Base-by-base conservation (phyloP, 2,329 filamentous ascomycete genomes). In the Chrysosporium queenslandicum region DNA sequence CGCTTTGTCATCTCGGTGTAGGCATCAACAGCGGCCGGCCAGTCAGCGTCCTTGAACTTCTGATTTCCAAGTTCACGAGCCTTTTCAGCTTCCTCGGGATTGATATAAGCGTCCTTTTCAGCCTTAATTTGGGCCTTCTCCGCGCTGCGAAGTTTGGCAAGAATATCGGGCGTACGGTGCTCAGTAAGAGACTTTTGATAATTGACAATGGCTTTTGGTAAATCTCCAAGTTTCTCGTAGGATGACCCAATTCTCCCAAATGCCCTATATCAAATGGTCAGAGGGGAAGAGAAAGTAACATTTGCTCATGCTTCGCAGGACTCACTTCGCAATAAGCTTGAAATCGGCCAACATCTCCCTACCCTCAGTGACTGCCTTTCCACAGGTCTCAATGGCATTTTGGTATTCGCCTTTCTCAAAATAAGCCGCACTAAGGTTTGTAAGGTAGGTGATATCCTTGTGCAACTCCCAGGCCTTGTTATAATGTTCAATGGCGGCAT, bases 1-100 rank as follows among this genome's bases (percentile, higher is more conserved):
- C 92, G 89, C 79, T 96, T 96, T 71, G 86, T 86, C 90, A 97
- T 96, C 75, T 98, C 92, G 1, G 77, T 81, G 75, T 98, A 98
- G 0, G 91, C 88, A 41, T 88, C 89, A 25, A 98, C 90, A 8
- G 92, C 92, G 50, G 81, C 92, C 9, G 92, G 91, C 86, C 90
- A 97, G 71, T 98, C 90, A 29, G 80, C 84, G 63, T 89, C 88
- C 77, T 97, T 97, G 80, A 98, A 98, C 72, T 94, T 94, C 70
- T 87, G 81, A 73, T 96, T 96, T 41, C 92, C 92, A 55, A 94
- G 82, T 68, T 95, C 87, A 60, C 92, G 89, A 12, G 92, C 90
- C 75, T 95, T 87, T 65, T 98, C 92, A 20, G 92, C 92, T 76
- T 96, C 91, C 61, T 75, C 85, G 0, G 92, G 87, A 71, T 92